Evolutionary conservation across 768 basidiomycete species (phyloP).

Genomic region (Lactarius sanguifluus): DNA sequence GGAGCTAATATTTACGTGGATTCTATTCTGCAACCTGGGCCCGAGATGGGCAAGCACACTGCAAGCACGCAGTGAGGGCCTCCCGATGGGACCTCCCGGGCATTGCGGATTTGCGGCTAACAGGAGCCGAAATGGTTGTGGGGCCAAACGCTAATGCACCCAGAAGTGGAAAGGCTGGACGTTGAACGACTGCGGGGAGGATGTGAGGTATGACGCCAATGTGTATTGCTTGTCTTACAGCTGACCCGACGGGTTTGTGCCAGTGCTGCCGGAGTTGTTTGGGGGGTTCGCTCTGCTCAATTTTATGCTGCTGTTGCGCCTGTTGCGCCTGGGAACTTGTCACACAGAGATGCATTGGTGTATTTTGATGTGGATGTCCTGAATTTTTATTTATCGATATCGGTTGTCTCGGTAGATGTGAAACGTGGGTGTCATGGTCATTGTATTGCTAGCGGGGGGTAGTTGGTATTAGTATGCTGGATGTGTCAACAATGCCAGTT

Average conservation of each 20-base stretch:
- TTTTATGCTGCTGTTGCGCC: constrained; percentile 9
- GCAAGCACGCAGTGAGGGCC: too few relatives aligned
- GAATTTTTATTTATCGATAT: not conserved
- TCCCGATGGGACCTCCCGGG: too few relatives aligned
- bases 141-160: not conserved
- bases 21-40: too few relatives aligned
- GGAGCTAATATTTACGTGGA: too few relatives aligned
- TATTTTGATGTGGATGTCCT: not conserved
- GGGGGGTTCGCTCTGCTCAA: too few relatives aligned
- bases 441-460: too few relatives aligned
- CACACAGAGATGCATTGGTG: not conserved
- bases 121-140: constrained; percentile 10
- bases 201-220: constrained; percentile 7
- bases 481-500: too few relatives aligned
- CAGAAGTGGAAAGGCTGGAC: constrained; percentile 15
- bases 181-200: constrained; percentile 20
- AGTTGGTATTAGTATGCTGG: too few relatives aligned
- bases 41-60: too few relatives aligned
- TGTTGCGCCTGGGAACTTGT: not conserved
- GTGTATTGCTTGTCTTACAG: not conserved
- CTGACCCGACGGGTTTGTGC: not conserved
- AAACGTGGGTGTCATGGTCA: too few relatives aligned
- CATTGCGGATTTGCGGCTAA: not conserved
- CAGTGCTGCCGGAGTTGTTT: too few relatives aligned
- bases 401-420: not conserved